These are phyloP conservation scores for Erodium trifolium DNA, from an alignment of 441 rosid species.

Conservation along the genomic window DNA sequence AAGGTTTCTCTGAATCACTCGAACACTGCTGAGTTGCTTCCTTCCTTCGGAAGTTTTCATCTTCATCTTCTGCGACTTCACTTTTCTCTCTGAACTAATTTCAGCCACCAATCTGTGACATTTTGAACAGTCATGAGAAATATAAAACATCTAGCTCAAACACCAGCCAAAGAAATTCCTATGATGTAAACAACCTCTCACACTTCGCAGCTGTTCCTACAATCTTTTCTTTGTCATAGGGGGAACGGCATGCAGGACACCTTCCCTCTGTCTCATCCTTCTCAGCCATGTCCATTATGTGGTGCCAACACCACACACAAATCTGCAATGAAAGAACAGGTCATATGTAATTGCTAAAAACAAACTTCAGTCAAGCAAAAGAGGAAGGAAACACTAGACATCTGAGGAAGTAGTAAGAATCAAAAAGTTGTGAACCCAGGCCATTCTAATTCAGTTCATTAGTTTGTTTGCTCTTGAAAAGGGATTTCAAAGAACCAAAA, in stretches of 20 bases:
- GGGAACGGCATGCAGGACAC: conserved; percentile 54
- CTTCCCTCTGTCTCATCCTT: conserved; percentile 48
- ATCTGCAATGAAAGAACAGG: conserved; percentile 24
- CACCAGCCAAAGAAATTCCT: background rate
- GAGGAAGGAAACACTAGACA: background rate
- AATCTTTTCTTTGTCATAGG: conserved; percentile 60
- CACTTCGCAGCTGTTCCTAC: conserved; percentile 42
- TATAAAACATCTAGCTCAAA: conserved; percentile 11
- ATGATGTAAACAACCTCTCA: conserved; percentile 33
- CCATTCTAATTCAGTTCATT: background rate
- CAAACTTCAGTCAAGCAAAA: background rate
- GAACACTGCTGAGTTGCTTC: conserved; percentile 36
- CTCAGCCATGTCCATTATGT: conserved; percentile 57
- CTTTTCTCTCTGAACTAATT: conserved; percentile 38
- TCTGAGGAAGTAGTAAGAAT: background rate
- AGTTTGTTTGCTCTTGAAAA: background rate
- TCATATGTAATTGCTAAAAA: background rate
- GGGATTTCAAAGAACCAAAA: conserved; percentile 1
- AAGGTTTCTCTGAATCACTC: conserved; percentile 49
- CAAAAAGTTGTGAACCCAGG: background rate
- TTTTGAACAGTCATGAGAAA: background rate
- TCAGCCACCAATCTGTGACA: conserved; percentile 38
- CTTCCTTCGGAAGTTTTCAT: conserved; percentile 45
- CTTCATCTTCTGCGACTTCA: conserved; percentile 44
- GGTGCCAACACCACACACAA: conserved; percentile 74